Percentiles rank a stretch among this genome's conserved stretches.
Conservation (phyloP, 2,329 filamentous ascomycete species). For the Balansia obtecta region DNA sequence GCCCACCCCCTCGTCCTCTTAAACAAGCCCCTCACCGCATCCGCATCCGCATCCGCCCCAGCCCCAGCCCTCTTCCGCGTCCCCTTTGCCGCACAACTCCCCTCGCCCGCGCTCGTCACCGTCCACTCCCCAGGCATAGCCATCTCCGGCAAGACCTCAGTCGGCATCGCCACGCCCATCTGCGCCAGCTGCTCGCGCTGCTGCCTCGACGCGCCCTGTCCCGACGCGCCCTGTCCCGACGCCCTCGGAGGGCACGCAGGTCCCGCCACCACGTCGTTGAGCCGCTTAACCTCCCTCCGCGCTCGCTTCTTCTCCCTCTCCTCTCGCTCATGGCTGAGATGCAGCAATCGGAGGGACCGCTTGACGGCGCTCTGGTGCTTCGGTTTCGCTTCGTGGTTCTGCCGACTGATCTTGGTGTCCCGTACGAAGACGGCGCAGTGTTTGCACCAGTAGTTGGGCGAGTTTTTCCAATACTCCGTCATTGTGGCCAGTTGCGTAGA, state of each 20-base stretch:
- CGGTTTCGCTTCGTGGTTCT: slow-evolving; percentile 77
- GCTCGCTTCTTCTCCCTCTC: slow-evolving; percentile 73
- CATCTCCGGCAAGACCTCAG: slow-evolving; percentile 65
- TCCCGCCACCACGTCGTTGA: slow-evolving; percentile 65
- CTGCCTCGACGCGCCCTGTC: slow-evolving; percentile 61
- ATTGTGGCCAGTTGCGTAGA: slow-evolving; percentile 42
- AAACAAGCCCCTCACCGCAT: slow-evolving; percentile 44
- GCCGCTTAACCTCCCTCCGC: slow-evolving; percentile 69
- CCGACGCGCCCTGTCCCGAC: background rate
- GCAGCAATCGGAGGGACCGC: slow-evolving; percentile 78
- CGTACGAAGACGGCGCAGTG: slow-evolving; percentile 84
- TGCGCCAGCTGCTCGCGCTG: slow-evolving; percentile 82
- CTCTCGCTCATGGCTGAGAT: slow-evolving; percentile 70
- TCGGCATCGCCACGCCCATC: slow-evolving; percentile 75
- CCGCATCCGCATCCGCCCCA: slow-evolving; percentile 47
- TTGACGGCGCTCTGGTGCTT: slow-evolving; percentile 80
- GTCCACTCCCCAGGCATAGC: slow-evolving; percentile 87
- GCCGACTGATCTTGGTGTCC: slow-evolving; percentile 81
- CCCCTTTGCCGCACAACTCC: slow-evolving; percentile 23
- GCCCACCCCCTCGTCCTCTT: slow-evolving; percentile 47
- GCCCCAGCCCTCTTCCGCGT: slow-evolving; percentile 47
- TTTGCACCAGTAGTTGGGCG: slow-evolving; percentile 96
- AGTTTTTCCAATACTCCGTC: slow-evolving; percentile 99
- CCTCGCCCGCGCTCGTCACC: slow-evolving; percentile 48
- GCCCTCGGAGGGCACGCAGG: no score